These are phyloP conservation scores for Tuber borchii DNA, from an alignment of 495 filamentous ascomycete genomes.

Conservation along the genomic window DNA sequence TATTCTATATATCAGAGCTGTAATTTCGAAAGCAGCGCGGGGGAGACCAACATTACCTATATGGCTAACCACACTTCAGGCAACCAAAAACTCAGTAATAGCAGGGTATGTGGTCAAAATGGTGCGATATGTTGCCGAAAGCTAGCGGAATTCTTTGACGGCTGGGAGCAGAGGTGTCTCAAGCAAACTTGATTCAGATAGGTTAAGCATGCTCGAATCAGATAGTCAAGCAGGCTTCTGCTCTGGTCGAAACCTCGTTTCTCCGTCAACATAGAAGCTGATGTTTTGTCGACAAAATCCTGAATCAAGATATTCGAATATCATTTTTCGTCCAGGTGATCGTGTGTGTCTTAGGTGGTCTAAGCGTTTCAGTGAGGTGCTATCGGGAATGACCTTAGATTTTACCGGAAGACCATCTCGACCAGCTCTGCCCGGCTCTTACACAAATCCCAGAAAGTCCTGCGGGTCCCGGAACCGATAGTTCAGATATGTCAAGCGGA, in stretches of 20 bases:
- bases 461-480: background rate
- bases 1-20: background rate
- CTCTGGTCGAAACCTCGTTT: background rate
- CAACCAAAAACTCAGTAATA: too few species aligned
- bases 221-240: background rate
- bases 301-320: too few species aligned
- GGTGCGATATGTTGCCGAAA: background rate
- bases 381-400: background rate
- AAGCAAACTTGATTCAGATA: background rate
- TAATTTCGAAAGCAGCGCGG: background rate
- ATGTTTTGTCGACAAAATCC: too few species aligned
- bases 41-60: background rate
- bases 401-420: background rate
- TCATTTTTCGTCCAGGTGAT: too few species aligned
- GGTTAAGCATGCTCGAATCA: background rate
- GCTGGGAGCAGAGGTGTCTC: background rate
- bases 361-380: too few species aligned
- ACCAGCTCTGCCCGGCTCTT: slow-evolving; percentile 5
- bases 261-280: background rate
- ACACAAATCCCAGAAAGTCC: background rate
- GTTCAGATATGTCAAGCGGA: background rate
- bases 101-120: too few species aligned
- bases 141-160: background rate
- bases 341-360: too few species aligned
- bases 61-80: background rate